Percentiles rank a stretch among this genome's conserved stretches.
These are phyloP conservation scores for Mycosarcoma maydis DNA, from an alignment of 1,284 basidiomycete genomes.

Conservation along the genomic window DNA sequence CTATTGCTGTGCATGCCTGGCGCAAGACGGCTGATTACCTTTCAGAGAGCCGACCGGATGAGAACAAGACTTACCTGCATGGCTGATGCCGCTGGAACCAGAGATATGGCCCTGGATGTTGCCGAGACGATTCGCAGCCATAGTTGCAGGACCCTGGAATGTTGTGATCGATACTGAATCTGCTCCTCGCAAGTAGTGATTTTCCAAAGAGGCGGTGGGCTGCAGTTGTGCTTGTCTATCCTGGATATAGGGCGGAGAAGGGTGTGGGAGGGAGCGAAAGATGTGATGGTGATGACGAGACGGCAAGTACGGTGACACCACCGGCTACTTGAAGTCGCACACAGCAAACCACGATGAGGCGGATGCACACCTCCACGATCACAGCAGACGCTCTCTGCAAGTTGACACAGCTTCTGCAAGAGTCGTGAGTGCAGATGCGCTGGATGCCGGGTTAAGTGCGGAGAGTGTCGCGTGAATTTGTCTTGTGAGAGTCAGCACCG, in stretches of 20 bases:
- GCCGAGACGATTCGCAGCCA: slow-evolving; percentile 45
- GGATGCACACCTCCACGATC: slow-evolving; percentile 7
- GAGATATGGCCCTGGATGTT: slow-evolving; percentile 51
- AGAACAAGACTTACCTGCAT: slow-evolving; percentile 38
- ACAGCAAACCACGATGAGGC: slow-evolving; percentile 7
- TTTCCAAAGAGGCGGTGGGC: too few species aligned
- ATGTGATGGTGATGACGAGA: not conserved
- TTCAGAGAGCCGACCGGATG: too few species aligned
- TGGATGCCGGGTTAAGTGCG: slow-evolving; percentile 21
- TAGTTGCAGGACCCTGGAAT: slow-evolving; percentile 5
- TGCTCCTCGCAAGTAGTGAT: too few species aligned
- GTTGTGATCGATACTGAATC: too few species aligned
- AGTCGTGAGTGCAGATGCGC: not conserved
- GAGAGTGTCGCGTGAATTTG: slow-evolving; percentile 18
- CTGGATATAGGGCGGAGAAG: not conserved
- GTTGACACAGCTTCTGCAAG: not conserved
- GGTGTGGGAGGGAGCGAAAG: slow-evolving; percentile 3
- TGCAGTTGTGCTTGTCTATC: not conserved
- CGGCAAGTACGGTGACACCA: not conserved
- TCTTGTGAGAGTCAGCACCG: slow-evolving; percentile 29
- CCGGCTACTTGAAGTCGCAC: slow-evolving; percentile 10
- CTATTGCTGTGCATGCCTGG: not conserved
- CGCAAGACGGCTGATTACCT: not conserved
- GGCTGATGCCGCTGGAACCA: slow-evolving; percentile 29
- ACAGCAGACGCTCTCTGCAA: slow-evolving; percentile 6